phyloP scores from a whole-genome alignment of 495 filamentous ascomycete species.

The Copromyces sp. region DNA sequence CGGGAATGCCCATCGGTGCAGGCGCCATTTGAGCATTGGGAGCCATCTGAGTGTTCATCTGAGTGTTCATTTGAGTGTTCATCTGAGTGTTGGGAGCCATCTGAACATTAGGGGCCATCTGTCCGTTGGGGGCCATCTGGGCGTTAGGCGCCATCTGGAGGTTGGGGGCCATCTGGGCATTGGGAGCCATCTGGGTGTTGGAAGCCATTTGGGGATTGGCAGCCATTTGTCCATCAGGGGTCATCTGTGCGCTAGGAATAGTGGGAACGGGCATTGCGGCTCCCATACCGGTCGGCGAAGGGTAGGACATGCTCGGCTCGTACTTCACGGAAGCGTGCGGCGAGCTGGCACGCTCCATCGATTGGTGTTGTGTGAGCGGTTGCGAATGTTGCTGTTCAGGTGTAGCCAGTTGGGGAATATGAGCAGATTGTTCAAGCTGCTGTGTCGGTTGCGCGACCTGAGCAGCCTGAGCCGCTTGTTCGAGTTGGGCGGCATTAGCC shows the following conservation, averaged over 20 bases:
- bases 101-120: neutral
- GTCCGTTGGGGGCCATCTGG: neutral
- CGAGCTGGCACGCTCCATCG: constrained; percentile 58
- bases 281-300: constrained; percentile 28
- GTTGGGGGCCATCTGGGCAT: neutral
- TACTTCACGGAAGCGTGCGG: constrained; percentile 56
- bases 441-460: neutral
- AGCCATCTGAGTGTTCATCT: constrained; percentile 17
- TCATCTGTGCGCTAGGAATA: constrained; percentile 45
- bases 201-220: neutral
- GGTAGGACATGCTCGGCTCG: constrained; percentile 22
- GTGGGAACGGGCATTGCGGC: constrained; percentile 15
- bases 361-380: constrained; percentile 8
- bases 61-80: neutral
- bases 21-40: constrained; percentile 44
- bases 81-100: neutral
- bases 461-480: neutral
- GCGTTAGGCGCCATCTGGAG: neutral
- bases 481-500: constrained; percentile 1
- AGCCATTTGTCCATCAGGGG: constrained; percentile 13
- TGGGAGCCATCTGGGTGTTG: neutral
- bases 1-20: constrained; percentile 36
- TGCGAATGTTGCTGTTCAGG: constrained; percentile 15
- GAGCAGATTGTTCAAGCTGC: neutral
- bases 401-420: constrained; percentile 5